Conservation (phyloP, 768 basidiomycete genomes). For the Fomitopsis pulvina region DNA sequence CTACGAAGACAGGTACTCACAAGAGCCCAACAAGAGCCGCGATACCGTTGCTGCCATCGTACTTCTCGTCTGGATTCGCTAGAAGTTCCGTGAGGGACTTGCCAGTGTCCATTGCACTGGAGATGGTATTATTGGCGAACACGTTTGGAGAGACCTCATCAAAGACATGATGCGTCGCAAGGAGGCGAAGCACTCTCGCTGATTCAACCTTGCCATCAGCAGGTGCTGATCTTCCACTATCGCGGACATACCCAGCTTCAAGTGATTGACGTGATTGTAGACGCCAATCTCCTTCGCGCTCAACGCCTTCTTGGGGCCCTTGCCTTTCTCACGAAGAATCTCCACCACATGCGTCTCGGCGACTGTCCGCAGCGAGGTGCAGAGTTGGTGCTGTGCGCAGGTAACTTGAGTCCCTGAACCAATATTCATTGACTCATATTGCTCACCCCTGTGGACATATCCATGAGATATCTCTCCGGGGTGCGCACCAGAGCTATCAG, state of each 20-base stretch:
- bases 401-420: background rate
- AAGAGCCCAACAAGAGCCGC: slow-evolving; percentile 10
- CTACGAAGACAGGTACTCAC: background rate
- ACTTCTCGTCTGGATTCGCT: slow-evolving; percentile 11
- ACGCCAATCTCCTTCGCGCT: slow-evolving; percentile 33
- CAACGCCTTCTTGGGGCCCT: slow-evolving; percentile 23
- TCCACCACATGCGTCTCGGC: slow-evolving; percentile 31
- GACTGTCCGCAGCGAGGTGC: slow-evolving; percentile 17
- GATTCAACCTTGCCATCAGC: background rate
- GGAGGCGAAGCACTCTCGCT: slow-evolving; percentile 17
- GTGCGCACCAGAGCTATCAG: slow-evolving; percentile 3
- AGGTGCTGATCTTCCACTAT: background rate
- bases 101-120: slow-evolving; percentile 20
- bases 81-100: slow-evolving; percentile 15
- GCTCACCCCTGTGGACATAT: slow-evolving; percentile 3
- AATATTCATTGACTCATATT: background rate
- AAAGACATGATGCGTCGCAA: slow-evolving; percentile 25
- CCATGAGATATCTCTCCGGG: slow-evolving; percentile 4
- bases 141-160: slow-evolving; percentile 19
- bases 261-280: slow-evolving; percentile 11
- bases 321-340: slow-evolving; percentile 34
- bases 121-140: slow-evolving; percentile 23
- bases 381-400: slow-evolving; percentile 2
- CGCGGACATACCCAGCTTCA: background rate
- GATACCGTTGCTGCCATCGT: slow-evolving; percentile 15